These are phyloP conservation scores for Spatholobus suberectus DNA, from an alignment of 306 rosid species.

Conservation along the genomic window DNA sequence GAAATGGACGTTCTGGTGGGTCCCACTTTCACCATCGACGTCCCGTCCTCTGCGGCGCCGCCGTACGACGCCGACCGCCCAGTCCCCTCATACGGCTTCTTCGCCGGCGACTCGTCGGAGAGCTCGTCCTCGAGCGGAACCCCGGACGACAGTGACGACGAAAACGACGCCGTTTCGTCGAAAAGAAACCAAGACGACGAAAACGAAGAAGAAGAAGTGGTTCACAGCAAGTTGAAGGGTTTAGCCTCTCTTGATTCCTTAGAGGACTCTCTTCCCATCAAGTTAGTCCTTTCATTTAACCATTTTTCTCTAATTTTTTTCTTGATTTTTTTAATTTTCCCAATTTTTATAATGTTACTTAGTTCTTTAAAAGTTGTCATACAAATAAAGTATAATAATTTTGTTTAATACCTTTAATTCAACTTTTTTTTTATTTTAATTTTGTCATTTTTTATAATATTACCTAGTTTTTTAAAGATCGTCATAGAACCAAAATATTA, in stretches of 20 bases:
- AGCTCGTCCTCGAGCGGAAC: constrained; percentile 82
- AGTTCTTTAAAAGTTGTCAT: neutral
- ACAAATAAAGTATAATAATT: no score
- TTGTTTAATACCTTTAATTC: no score
- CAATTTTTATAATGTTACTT: neutral
- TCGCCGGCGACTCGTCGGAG: constrained; percentile 44
- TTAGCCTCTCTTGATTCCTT: constrained; percentile 59
- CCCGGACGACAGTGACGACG: constrained; percentile 60
- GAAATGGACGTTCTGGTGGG: constrained; percentile 70
- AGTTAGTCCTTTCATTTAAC: constrained; percentile 52
- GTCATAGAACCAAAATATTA: neutral
- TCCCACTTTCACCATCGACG: constrained; percentile 56
- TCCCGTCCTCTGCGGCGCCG: constrained; percentile 38
- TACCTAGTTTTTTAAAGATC: neutral
- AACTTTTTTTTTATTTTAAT: no score
- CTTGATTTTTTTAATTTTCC: neutral
- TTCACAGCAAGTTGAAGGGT: constrained; percentile 56
- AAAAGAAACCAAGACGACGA: neutral
- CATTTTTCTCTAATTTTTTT: neutral
- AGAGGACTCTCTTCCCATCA: constrained; percentile 85
- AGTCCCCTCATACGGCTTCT: neutral
- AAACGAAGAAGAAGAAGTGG: constrained; percentile 44
- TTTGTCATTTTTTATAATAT: neutral
- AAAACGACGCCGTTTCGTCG: neutral
- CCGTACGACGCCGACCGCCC: neutral